Evolutionary conservation across 305 asterid species (phyloP).

Genomic region (Vinca major): DNA sequence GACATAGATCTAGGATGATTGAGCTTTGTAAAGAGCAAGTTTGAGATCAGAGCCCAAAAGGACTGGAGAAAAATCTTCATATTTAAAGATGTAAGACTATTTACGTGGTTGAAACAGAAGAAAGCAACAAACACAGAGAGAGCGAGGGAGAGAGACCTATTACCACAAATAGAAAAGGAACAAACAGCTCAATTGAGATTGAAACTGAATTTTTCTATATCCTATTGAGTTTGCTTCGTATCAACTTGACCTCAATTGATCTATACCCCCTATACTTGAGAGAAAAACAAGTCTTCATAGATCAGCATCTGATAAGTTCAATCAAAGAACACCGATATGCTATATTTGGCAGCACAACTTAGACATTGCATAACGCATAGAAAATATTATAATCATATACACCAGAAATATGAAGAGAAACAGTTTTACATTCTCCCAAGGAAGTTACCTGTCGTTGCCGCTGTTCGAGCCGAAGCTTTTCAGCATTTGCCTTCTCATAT

Average conservation of each 20-base stretch:
- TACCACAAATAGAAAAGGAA: too few species aligned
- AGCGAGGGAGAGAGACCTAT: too few species aligned
- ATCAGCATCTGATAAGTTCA: neutral
- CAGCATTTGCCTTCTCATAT: slow-evolving; percentile 76
- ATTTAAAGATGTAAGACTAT: neutral
- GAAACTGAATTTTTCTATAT: neutral
- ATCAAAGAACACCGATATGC: neutral
- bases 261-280: neutral
- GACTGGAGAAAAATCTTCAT: neutral
- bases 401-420: neutral
- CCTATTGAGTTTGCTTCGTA: neutral
- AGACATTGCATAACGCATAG: neutral
- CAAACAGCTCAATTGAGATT: neutral
- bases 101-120: neutral
- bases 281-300: neutral
- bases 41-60: neutral
- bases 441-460: slow-evolving; percentile 77
- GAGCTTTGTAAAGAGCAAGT: neutral
- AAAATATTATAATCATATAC: neutral
- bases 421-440: neutral
- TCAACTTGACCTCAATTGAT: neutral
- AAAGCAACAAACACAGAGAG: too few species aligned
- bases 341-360: neutral
- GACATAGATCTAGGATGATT: neutral
- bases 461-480: slow-evolving; percentile 81